Evolutionary conservation across 352 stramenopile species (phyloP), one percentile per base, ranked within the genome.

Genomic region (Phytophthora syringae): DNA sequence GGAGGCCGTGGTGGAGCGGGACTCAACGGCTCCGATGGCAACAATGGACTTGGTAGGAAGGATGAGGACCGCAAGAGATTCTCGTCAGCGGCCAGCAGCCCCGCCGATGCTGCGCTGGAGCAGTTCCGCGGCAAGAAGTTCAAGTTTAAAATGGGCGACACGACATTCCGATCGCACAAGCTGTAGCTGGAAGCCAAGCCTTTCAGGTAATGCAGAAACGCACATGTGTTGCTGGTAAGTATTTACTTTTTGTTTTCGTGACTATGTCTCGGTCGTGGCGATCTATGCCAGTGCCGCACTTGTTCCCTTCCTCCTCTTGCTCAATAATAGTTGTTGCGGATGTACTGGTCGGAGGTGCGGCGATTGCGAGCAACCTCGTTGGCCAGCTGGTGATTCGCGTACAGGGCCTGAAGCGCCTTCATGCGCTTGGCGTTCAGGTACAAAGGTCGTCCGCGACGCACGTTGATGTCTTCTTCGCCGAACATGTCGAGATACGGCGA

Each of bases 401-500:
- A 91, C 37, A 94, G 64, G 12, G 74, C 79, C 49, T 90, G 74
- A 12, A 95, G 52, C 7, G 84, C 81, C 24, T 82, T 80, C 77
- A 93, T 89, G 34, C 88, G 82, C 57, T 90, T 88, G 47, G 72
- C 70, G 49, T 84, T 93, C 7, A 95, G 66, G 61, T 89, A 88
- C 25, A 95, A 65, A 21, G 88, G 88, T 2, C 88, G 80, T 2
- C 88, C 86, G 40, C 88, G 85, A 45, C 85, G 76, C 25, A 95
- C 65, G 47, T 93, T 91, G 55, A 94, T 90, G 51, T 95, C 88
- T 70, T 95, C 85, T 80, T 95, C 88, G 20, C 85, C 88, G 79
- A 95, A 95, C 82, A 92, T 93, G 57, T 95, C 88, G 21, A 95
- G 78, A 52, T 94, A 95, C 34, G 85, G 84, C 59, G 85, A 94